Base-by-base conservation (phyloP, 768 basidiomycete species). In the Leccinellum rugosiceps region DNA sequence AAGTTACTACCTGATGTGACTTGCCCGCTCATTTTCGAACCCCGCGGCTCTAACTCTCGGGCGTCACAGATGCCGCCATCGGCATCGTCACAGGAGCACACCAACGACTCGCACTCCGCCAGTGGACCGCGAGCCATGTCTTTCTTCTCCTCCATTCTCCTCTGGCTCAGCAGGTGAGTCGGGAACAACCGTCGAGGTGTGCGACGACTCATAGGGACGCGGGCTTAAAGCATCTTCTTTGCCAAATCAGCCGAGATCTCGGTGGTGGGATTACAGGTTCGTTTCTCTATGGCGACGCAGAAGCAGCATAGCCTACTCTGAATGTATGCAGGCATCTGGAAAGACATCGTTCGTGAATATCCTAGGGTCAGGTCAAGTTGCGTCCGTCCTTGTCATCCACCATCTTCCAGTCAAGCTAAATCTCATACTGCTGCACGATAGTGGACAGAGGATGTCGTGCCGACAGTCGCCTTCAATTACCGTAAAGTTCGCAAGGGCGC, bases 401-500 rank as follows among this genome's bases (percentile, higher is more conserved):
- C 26, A 8, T 35, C 6, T 14, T 17, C 4, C 19, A 52, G 9
- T 17, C 17, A 11, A 35, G 15, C 57, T 60, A 45, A 41, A 50
- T 53, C 28, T n/a, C 32, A 35, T 30, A 34, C 32, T 14, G 43
- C 32, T 14, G 30, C 50, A 50, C 38, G 17, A 35, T 73, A 95
- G 85, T 97, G 92, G 90, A 92, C 90, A 58, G 92, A 95, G 76
- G 94, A 96, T 54, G 92, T 94, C n/a, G 94, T 94, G 0, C 94
- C 94, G 1, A 97, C 94, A 1, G 90, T 97, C 21, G 92, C 94
- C 7, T 97, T 94, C 78, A 94, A 94, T 64, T 86, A 94, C 65
- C 81, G 91, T 19, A 92, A 91, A 70, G 86, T 96, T 13, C 79
- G 87, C 60, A 93, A 92, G 66, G 93, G 92, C 13, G 95, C 93